A percentile compares a stretch with the other conserved stretches of the same genome.
Conservation (phyloP, 2,329 filamentous ascomycete genomes). For the Metarhizium anisopliae region DNA sequence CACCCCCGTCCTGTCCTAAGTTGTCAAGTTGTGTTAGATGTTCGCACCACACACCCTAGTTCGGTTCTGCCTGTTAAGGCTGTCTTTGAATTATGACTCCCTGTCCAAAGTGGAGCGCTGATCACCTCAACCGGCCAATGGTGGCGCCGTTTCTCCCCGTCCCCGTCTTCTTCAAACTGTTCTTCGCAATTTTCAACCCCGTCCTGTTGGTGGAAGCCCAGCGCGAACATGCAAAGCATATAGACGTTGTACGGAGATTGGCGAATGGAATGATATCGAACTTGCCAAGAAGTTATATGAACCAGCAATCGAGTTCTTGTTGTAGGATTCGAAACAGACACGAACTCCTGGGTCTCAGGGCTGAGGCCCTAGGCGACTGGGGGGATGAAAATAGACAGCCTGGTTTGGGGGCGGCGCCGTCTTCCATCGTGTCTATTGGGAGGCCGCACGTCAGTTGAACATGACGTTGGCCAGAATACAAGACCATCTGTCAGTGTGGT, state of each 20-base stretch:
- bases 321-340: slow-evolving; percentile 8
- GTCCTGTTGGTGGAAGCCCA: neutral
- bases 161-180: neutral
- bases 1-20: neutral
- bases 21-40: too few species aligned
- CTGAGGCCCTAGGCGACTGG: neutral
- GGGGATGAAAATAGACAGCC: slow-evolving; percentile 5
- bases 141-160: neutral
- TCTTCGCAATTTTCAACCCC: neutral
- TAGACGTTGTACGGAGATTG: neutral
- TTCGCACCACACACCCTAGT: too few species aligned
- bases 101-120: neutral
- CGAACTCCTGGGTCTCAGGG: slow-evolving; percentile 1
- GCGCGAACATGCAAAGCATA: slow-evolving; percentile 3
- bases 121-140: neutral
- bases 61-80: neutral
- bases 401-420: neutral
- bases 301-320: neutral
- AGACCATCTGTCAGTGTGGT: neutral
- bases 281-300: slow-evolving; percentile 1
- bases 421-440: neutral
- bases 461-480: slow-evolving; percentile 3
- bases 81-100: slow-evolving; percentile 5
- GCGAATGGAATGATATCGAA: neutral
- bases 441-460: neutral